phyloP scores from a whole-genome alignment of 2,329 filamentous ascomycete genomes.

The Scedosporium dehoogii region DNA sequence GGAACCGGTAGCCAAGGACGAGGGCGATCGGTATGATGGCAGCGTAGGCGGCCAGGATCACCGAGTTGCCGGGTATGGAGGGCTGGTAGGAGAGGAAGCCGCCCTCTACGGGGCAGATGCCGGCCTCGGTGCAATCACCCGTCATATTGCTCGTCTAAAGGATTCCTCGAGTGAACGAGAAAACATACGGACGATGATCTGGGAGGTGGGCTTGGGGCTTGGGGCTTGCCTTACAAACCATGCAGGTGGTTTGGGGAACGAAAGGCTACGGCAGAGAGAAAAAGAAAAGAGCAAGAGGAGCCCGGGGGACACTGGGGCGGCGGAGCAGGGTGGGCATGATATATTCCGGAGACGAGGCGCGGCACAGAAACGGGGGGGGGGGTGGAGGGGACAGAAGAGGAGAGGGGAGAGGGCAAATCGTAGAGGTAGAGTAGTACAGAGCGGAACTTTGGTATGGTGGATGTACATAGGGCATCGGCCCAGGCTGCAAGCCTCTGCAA shows the following conservation, averaged over 20 bases:
- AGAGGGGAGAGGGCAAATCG: not conserved
- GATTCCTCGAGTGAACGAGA: not conserved
- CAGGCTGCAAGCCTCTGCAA: not conserved
- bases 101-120: constrained; percentile 21
- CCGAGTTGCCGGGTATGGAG: constrained; percentile 27
- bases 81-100: constrained; percentile 28
- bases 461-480: no score
- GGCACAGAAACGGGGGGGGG: not conserved
- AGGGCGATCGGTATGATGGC: constrained; percentile 27
- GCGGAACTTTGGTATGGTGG: not conserved
- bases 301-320: not conserved
- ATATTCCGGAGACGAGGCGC: not conserved
- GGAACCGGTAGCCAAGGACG: constrained; percentile 27
- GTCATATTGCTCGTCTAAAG: constrained; percentile 18
- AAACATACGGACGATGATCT: not conserved
- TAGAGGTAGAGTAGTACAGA: not conserved
- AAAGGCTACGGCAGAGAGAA: not conserved
- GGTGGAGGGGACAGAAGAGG: not conserved
- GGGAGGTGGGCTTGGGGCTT: not conserved
- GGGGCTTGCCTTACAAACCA: not conserved
- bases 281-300: not conserved
- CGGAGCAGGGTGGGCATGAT: not conserved
- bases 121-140: constrained; percentile 21
- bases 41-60: constrained; percentile 29
- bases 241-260: not conserved